These are phyloP conservation scores for Russula lepida DNA, from an alignment of 768 basidiomycete genomes.

Conservation along the genomic window DNA sequence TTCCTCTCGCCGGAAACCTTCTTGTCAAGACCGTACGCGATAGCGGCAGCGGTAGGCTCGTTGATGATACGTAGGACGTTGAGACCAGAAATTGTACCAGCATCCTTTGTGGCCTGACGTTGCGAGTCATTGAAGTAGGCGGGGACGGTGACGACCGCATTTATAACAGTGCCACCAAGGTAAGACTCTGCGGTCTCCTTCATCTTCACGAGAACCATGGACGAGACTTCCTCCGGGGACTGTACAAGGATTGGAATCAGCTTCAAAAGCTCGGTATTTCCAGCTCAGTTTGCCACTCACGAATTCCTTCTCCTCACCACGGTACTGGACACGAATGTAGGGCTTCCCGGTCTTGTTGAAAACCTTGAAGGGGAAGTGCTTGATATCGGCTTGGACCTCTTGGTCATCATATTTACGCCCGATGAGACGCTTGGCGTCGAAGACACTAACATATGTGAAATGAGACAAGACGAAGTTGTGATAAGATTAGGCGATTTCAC, in stretches of 20 bases:
- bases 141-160: slow-evolving; percentile 94
- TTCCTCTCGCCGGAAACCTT: slow-evolving; percentile 85
- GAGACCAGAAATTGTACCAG: slow-evolving; percentile 87
- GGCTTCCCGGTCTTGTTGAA: slow-evolving; percentile 84
- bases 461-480: slow-evolving; percentile 21
- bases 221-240: slow-evolving; percentile 96
- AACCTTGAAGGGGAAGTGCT: slow-evolving; percentile 94
- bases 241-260: slow-evolving; percentile 29
- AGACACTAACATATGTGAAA: slow-evolving; percentile 49
- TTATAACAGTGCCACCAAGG: slow-evolving; percentile 72
- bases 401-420: slow-evolving; percentile 83
- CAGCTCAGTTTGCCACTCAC: slow-evolving; percentile 36
- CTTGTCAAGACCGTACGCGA: slow-evolving; percentile 97
- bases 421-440: slow-evolving; percentile 97
- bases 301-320: slow-evolving; percentile 90
- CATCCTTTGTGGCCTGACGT: slow-evolving; percentile 97
- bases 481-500: slow-evolving; percentile 18
- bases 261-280: not conserved
- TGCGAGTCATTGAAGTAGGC: slow-evolving; percentile 99
- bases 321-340: slow-evolving; percentile 82
- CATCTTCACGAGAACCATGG: slow-evolving; percentile 97
- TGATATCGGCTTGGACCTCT: slow-evolving; percentile 75
- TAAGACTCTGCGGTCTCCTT: slow-evolving; percentile 98
- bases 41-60: slow-evolving; percentile 97
- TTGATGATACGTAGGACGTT: slow-evolving; percentile 98